Conservation (phyloP, 2,329 filamentous ascomycete genomes). For the Chrysoporthe cubensis region DNA sequence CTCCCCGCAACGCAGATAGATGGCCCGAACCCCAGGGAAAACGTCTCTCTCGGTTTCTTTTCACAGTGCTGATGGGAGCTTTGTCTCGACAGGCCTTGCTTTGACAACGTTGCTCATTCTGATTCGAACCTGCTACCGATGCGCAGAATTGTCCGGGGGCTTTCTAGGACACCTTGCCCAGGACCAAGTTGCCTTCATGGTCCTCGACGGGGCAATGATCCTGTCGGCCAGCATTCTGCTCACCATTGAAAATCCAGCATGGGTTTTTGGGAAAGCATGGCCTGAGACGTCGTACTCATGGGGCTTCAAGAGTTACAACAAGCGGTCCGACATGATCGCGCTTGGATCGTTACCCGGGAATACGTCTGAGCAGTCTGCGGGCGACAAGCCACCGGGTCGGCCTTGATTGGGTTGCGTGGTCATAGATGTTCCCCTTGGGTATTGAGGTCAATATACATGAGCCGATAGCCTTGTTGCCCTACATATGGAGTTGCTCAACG, state of each 20-base stretch:
- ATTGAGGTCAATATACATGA: not conserved
- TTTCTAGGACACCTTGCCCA: slow-evolving; percentile 53
- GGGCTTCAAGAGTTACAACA: not conserved
- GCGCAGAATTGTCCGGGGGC: slow-evolving; percentile 58
- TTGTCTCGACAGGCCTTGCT: slow-evolving; percentile 34
- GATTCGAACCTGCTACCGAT: slow-evolving; percentile 57
- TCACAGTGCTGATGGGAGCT: not conserved
- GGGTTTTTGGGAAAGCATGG: slow-evolving; percentile 5
- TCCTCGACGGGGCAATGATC: slow-evolving; percentile 49
- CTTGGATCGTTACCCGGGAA: slow-evolving; percentile 6
- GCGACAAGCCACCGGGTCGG: not conserved
- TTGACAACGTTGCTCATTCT: slow-evolving; percentile 48
- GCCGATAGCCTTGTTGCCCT: too few species aligned
- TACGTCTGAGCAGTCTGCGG: not conserved
- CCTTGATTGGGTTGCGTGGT: not conserved
- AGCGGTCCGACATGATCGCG: slow-evolving; percentile 5
- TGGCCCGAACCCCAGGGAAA: too few species aligned
- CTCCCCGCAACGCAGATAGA: too few species aligned
- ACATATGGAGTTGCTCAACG: not conserved
- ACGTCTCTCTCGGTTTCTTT: not conserved
- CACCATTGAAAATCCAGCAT: slow-evolving; percentile 17
- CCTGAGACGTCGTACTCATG: slow-evolving; percentile 2
- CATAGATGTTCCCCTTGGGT: not conserved
- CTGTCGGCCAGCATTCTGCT: slow-evolving; percentile 44
- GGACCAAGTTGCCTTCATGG: slow-evolving; percentile 47